Evolutionary conservation across 768 basidiomycete genomes (phyloP), one percentile per base, ranked within the genome.

Genomic region (Macrolepiota albuminosa): DNA sequence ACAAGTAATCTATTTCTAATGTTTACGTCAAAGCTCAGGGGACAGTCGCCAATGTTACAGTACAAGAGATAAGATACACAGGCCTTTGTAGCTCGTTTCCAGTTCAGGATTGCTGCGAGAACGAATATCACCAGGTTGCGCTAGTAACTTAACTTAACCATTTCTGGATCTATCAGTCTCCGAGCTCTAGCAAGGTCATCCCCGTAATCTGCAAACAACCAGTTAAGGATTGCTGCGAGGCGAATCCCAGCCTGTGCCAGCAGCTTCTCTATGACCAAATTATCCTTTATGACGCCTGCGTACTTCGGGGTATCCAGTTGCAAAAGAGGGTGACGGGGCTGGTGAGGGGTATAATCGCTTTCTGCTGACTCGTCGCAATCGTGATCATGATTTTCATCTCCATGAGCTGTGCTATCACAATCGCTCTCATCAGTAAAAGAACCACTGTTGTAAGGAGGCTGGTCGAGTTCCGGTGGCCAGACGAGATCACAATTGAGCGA

Each of bases 241-340:
- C 95, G 80, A 34, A 96, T 75, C 1, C 94, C 95, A 0, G 76
- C 94, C 76, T 89, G 89, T 0, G 91, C 88, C 42, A 98, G 75
- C 64, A 97, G 69, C 73, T 84, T 84, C 78, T 97, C 94, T 2
- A 98, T 65, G 39, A 94, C 73, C 81, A 87, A 85, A 60, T 82
- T 73, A 26, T 84, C 73, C 61, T 76, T 78, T 64, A 98, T 85
- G 42, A 74, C 73, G 0, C 89, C 91, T 1, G 87, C 75, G 67
- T 97, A 98, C 54, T 85, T 75, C 0, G 91, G 85, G 16, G 91
- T 94, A 70, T 94, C 87, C 16, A 98, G 81, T 69, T 97, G 88
- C 29, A 89, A 72, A 51, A 84, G 79, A 1, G 70, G 62, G 3
- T 57, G 51, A 11, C 69, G 64, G 3, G 56, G 61, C 7, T 51